Conservation (phyloP, 345 rosid species). For the Aegle marmelos region DNA sequence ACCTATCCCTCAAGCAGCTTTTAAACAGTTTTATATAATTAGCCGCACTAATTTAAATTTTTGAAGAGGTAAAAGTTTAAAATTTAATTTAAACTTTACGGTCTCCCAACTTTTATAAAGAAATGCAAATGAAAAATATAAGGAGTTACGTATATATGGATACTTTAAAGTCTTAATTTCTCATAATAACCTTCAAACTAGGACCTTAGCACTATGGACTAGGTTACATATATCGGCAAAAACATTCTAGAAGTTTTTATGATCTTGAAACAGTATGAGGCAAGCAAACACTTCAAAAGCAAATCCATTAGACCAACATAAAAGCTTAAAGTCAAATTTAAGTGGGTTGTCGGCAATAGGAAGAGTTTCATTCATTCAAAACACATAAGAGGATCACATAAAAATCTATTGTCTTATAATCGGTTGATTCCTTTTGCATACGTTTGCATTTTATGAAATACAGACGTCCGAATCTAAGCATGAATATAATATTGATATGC, state of each 20-base stretch:
- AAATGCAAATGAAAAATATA: no score
- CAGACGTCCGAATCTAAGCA: neutral
- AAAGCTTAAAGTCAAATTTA: neutral
- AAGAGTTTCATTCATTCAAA: neutral
- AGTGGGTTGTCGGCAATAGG: neutral
- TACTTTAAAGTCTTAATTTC: no score
- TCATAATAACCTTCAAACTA: neutral
- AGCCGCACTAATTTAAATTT: no score
- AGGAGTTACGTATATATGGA: accelerated
- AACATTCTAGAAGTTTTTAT: neutral
- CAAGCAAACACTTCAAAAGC: neutral
- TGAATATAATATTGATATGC: neutral
- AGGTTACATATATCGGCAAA: neutral
- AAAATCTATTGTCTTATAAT: neutral
- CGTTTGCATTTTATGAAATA: neutral
- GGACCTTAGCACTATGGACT: neutral
- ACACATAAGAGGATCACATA: neutral
- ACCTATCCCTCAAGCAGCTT: no score
- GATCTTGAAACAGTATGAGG: neutral
- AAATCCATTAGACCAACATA: neutral
- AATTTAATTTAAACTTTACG: no score
- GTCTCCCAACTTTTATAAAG: no score
- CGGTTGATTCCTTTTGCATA: neutral
- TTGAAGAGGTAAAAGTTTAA: no score
- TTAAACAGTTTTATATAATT: no score